Conservation (phyloP, 2,329 filamentous ascomycete genomes). For the Dactylellina sp. region DNA sequence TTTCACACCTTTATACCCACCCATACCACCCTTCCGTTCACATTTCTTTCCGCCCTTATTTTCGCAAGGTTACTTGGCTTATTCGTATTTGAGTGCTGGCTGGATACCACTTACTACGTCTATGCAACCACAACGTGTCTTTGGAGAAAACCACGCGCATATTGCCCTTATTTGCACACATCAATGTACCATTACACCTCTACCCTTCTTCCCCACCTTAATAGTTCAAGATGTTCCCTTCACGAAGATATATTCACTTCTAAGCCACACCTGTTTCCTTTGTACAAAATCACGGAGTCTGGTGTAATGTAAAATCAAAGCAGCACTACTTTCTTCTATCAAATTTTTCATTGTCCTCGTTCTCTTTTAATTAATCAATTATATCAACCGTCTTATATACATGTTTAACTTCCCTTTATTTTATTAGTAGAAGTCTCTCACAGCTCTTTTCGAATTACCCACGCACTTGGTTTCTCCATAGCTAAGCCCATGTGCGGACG, state of each 20-base stretch:
- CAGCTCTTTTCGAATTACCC: background rate
- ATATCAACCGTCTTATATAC: too few species aligned
- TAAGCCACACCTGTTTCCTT: background rate
- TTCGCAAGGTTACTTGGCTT: background rate
- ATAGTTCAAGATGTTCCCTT: background rate
- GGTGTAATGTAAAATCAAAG: slow-evolving; percentile 27
- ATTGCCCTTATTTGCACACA: too few species aligned
- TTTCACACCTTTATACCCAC: slow-evolving; percentile 6
- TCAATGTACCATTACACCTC: background rate
- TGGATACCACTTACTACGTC: background rate
- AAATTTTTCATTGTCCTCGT: background rate
- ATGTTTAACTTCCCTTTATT: background rate
- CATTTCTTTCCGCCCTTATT: background rate
- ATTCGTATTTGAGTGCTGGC: background rate
- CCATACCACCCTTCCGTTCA: background rate
- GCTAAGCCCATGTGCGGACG: too few species aligned
- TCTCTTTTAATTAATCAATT: background rate
- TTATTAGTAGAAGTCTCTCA: too few species aligned
- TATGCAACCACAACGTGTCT: too few species aligned
- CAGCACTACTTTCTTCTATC: slow-evolving; percentile 1
- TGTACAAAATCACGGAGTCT: slow-evolving; percentile 31
- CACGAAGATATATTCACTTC: background rate
- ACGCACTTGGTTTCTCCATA: too few species aligned
- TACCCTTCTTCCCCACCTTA: background rate
- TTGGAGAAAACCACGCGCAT: too few species aligned